Percentiles rank a stretch among this genome's conserved stretches.
These are phyloP conservation scores for Ascochyta fabae DNA, from an alignment of 2,329 filamentous ascomycete genomes.

Conservation along the genomic window DNA sequence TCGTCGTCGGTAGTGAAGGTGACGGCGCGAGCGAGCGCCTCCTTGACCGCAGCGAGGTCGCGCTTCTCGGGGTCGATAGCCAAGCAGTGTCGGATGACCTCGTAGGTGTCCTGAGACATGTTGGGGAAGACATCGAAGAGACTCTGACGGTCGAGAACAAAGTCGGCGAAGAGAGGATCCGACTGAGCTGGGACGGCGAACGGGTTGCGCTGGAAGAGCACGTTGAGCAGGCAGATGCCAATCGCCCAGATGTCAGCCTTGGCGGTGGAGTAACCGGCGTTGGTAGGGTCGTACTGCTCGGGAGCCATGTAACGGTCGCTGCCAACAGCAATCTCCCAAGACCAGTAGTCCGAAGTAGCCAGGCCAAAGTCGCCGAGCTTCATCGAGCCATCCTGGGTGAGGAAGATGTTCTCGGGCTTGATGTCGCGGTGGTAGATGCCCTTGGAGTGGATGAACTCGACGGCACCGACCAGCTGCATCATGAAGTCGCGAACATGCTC, in stretches of 20 bases:
- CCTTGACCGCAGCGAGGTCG: conserved; percentile 77
- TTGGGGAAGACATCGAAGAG: conserved; percentile 97
- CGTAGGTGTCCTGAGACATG: conserved; percentile 98
- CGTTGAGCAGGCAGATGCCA: conserved; percentile 94
- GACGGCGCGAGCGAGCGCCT: conserved; percentile 78
- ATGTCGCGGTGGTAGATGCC: conserved; percentile 97
- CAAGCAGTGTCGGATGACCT: conserved; percentile 89
- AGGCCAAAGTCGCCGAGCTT: conserved; percentile 97
- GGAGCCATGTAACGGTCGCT: conserved; percentile 99
- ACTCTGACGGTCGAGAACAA: conserved; percentile 89
- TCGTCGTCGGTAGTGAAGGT: conserved; percentile 96
- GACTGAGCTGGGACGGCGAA: conserved; percentile 89
- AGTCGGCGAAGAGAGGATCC: conserved; percentile 94
- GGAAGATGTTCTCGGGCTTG: conserved; percentile 99
- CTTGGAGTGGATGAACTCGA: conserved; percentile 88
- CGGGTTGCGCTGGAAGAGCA: conserved; percentile 94
- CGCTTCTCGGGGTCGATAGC: conserved; percentile 89
- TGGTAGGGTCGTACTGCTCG: conserved; percentile 92
- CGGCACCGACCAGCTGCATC: conserved; percentile 88
- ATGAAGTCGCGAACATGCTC: conserved; percentile 98
- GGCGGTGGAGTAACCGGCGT: conserved; percentile 87
- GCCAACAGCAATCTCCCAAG: conserved; percentile 89
- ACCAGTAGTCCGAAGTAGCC: conserved; percentile 88
- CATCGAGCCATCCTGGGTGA: conserved; percentile 84
- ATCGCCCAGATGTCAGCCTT: conserved; percentile 97